These are phyloP conservation scores for Trichosporon asahii DNA, from an alignment of 1,284 basidiomycete species.

Conservation along the genomic window DNA sequence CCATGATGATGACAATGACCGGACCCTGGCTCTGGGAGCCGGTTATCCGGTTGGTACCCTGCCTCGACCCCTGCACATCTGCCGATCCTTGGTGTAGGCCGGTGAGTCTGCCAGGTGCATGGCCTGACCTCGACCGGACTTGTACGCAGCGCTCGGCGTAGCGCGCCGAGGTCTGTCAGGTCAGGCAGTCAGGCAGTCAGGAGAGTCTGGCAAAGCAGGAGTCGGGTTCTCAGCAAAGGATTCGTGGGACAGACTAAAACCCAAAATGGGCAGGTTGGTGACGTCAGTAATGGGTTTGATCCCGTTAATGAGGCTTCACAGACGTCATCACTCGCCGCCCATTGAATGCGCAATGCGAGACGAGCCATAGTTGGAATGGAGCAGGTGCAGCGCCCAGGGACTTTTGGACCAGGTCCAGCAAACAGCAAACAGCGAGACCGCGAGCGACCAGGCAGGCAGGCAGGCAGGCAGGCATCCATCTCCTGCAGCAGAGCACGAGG, in stretches of 20 bases:
- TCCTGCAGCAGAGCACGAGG: neutral
- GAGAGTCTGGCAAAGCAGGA: neutral
- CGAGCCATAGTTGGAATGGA: neutral
- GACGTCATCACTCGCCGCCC: constrained; percentile 2
- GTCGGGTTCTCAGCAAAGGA: neutral
- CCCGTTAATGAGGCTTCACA: neutral
- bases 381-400: neutral
- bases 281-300: neutral
- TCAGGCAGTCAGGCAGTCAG: neutral
- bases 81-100: neutral
- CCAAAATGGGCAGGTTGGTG: neutral
- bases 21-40: neutral
- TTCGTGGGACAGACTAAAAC: neutral
- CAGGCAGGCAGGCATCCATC: neutral
- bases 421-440: neutral
- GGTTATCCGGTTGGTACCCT: neutral
- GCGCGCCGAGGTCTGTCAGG: neutral
- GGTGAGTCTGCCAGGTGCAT: neutral
- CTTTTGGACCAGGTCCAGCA: neutral
- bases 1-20: neutral
- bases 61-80: neutral
- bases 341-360: neutral
- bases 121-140: neutral
- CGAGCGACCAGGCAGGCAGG: neutral
- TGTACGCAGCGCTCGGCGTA: neutral